phyloP scores from a whole-genome alignment of 495 filamentous ascomycete species.

The Xylaria intraflava region DNA sequence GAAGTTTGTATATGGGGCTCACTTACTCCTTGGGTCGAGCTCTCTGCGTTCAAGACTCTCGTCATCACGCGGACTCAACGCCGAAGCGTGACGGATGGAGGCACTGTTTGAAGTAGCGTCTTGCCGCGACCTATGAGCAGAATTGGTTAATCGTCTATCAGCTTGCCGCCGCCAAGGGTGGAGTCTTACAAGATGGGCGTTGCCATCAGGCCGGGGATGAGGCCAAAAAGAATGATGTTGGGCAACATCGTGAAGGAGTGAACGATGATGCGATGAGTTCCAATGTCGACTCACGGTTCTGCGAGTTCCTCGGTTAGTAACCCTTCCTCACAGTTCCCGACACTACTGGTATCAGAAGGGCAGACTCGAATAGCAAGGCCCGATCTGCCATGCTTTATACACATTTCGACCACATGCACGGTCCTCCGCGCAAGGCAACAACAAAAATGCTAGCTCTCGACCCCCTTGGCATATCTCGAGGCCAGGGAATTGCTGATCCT shows the following conservation, averaged over 20 bases:
- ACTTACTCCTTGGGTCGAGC: background rate
- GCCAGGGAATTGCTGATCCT: background rate
- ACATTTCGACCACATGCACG: background rate
- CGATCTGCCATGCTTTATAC: slow-evolving; percentile 3
- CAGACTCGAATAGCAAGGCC: background rate
- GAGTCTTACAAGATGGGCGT: slow-evolving; percentile 7
- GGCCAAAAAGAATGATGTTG: slow-evolving; percentile 3
- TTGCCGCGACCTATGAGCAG: background rate
- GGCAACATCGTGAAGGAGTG: slow-evolving; percentile 7
- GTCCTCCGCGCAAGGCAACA: background rate
- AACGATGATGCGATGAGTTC: background rate
- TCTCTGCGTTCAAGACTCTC: background rate
- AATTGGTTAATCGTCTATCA: background rate
- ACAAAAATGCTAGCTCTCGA: background rate
- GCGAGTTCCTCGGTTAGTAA: background rate
- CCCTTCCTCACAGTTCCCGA: background rate
- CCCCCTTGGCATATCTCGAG: background rate
- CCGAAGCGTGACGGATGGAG: too few species aligned
- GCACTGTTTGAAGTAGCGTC: background rate
- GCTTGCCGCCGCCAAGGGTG: background rate
- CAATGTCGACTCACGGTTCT: background rate
- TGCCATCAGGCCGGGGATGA: slow-evolving; percentile 9
- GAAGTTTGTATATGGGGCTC: too few species aligned
- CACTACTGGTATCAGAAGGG: background rate
- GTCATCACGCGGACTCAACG: too few species aligned